Percentiles rank a stretch among this genome's conserved stretches.
These are phyloP conservation scores for Cyberlindnera mississippiensis DNA, from an alignment of 805 yeast species.

Conservation along the genomic window DNA sequence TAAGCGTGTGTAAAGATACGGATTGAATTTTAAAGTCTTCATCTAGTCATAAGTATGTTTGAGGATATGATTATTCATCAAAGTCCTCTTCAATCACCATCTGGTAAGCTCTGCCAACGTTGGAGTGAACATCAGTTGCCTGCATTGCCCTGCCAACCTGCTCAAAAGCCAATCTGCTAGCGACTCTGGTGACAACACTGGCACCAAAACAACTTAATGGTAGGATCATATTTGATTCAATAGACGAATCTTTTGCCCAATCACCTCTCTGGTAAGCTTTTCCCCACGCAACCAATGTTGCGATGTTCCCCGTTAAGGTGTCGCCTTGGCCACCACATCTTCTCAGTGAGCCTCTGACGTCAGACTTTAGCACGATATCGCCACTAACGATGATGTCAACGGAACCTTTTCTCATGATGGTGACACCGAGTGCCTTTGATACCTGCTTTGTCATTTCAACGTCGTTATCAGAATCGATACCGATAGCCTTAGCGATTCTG, in stretches of 20 bases:
- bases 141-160: slow-evolving; percentile 75
- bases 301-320: slow-evolving; percentile 80
- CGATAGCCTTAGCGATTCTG: slow-evolving; percentile 54
- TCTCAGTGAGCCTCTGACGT: slow-evolving; percentile 60
- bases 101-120: slow-evolving; percentile 57
- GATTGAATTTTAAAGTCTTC: too few relatives aligned
- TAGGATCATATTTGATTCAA: slow-evolving; percentile 30
- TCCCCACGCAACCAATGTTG: slow-evolving; percentile 80
- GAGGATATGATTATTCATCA: too few relatives aligned
- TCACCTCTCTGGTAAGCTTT: slow-evolving; percentile 52
- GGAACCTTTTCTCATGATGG: slow-evolving; percentile 70
- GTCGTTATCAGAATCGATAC: slow-evolving; percentile 24
- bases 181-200: slow-evolving; percentile 57
- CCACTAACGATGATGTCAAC: slow-evolving; percentile 60
- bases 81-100: slow-evolving; percentile 18
- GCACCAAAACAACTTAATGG: slow-evolving; percentile 71
- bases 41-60: too few relatives aligned
- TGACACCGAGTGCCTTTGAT: slow-evolving; percentile 49
- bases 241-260: slow-evolving; percentile 48
- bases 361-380: slow-evolving; percentile 38
- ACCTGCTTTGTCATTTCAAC: slow-evolving; percentile 34
- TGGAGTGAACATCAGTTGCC: slow-evolving; percentile 73
- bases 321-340: slow-evolving; percentile 98
- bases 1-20: too few relatives aligned
- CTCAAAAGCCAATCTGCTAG: slow-evolving; percentile 61